Percentiles rank a stretch among this genome's conserved stretches.
Evolutionary conservation across 768 basidiomycete genomes (phyloP).

Genomic region (Lactifluus subvellereus): DNA sequence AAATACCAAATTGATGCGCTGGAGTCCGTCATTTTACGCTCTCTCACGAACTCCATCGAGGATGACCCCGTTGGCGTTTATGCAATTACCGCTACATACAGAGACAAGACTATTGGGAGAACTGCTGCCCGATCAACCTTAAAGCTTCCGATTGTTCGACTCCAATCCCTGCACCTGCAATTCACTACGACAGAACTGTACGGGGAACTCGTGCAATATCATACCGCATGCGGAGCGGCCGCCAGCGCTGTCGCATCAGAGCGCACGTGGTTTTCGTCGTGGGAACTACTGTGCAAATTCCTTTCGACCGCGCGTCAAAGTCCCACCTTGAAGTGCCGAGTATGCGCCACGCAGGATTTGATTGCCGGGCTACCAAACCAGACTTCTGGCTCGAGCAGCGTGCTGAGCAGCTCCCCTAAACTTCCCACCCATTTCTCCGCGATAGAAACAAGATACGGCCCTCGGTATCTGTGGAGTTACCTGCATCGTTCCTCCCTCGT

Average conservation of each 20-base stretch:
- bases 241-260: not conserved
- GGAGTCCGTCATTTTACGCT: not conserved
- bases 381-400: too few relatives aligned
- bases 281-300: not conserved
- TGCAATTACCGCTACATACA: constrained; percentile 3
- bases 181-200: not conserved
- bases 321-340: too few relatives aligned
- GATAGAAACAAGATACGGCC: too few relatives aligned
- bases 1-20: constrained; percentile 17
- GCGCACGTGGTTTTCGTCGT: not conserved
- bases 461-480: too few relatives aligned
- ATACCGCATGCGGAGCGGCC: not conserved
- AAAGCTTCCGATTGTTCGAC: not conserved
- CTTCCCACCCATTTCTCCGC: too few relatives aligned
- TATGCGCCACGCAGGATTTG: too few relatives aligned
- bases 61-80: constrained; percentile 17
- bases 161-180: not conserved
- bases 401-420: too few relatives aligned
- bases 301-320: too few relatives aligned
- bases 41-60: constrained; percentile 1
- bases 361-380: too few relatives aligned
- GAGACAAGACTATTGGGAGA: not conserved
- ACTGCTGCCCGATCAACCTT: constrained; percentile 2
- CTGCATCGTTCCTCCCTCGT: too few relatives aligned
- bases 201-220: not conserved